Base-by-base conservation (phyloP, 1,284 basidiomycete species). In the Apiotrichum porosum region DNA sequence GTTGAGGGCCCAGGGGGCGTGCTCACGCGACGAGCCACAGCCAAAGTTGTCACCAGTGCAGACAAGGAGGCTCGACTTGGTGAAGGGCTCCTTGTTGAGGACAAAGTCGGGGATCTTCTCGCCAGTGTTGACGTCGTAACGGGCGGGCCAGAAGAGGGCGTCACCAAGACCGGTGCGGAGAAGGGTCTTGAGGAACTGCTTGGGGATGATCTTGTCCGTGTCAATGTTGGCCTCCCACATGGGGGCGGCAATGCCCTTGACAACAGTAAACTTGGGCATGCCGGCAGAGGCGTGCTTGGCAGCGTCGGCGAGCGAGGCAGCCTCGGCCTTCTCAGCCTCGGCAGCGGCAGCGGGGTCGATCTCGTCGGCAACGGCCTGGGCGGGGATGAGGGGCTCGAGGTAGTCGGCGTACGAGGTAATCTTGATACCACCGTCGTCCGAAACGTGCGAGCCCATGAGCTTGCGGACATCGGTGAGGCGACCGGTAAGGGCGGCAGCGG, bases 161-260 rank as follows among this genome's bases (percentile, higher is more conserved):
- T 85, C 78, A n/a, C 88, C 88, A 46, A 97, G 80, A 44, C 92
- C 92, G 19, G 91, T 94, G 49, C 93, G 82, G 75, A 94, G 91
- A 58, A 97, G 76, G 6, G 91, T 94, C 77, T 95, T 97, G 72
- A 97, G 76, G 78, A 94, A 97, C 69, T 91, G 88, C 69, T 93
- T 93, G 6, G 92, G 93, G 65, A 95, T 94, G 70, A 97, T 94
- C 84, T 89, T 91, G 69, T 97, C 93, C 44, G 92, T 97, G 73
- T 97, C 92, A 56, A 95, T 85, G 67, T 97, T 97, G 62, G 88
- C 83, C 52, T 91, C 87, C 71, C 87, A 82, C 72, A 95, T 72
- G n/a, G 89, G 89, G 4, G 90, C 91, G 23, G 88, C 82, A 54
- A 91, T 83, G 35, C 91, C 91, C 72, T 85, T 85, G 57, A 93